Conservation (phyloP, 768 basidiomycete genomes). For the Lenzites betulinus region DNA sequence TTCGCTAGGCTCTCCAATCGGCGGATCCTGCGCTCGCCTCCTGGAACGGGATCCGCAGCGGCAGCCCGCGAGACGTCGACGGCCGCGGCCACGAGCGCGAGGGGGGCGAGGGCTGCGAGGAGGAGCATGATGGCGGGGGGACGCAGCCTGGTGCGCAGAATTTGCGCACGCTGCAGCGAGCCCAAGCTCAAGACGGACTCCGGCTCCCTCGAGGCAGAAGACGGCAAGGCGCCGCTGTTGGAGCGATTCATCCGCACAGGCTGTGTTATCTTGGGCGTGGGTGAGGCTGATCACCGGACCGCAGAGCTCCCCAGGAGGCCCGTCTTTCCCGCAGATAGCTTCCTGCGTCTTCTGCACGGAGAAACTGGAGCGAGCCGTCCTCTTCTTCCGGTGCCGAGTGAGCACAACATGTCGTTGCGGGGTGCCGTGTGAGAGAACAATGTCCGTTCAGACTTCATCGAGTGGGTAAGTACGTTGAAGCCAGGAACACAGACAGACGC, state of each 20-base stretch:
- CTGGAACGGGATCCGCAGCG: constrained; percentile 4
- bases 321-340: background rate
- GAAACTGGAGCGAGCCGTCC: background rate
- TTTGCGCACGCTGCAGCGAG: background rate
- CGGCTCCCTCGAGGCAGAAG: constrained; percentile 3
- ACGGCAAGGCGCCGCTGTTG: constrained; percentile 1
- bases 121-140: constrained; percentile 14
- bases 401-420: background rate
- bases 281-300: constrained; percentile 16
- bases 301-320: constrained; percentile 12
- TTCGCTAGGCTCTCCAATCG: constrained; percentile 18
- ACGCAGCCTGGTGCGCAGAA: constrained; percentile 1
- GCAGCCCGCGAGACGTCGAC: background rate
- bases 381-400: background rate
- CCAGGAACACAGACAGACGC: too few relatives aligned
- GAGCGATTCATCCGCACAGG: constrained; percentile 10
- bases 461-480: too few relatives aligned
- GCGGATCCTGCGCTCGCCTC: background rate
- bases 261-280: constrained; percentile 18
- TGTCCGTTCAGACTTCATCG: too few relatives aligned
- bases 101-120: constrained; percentile 10
- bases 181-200: background rate
- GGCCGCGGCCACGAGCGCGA: constrained; percentile 3
- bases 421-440: background rate
- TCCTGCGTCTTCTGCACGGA: constrained; percentile 1